phyloP scores from a whole-genome alignment of 805 yeast genomes.

The Candida xiaguanensis region DNA sequence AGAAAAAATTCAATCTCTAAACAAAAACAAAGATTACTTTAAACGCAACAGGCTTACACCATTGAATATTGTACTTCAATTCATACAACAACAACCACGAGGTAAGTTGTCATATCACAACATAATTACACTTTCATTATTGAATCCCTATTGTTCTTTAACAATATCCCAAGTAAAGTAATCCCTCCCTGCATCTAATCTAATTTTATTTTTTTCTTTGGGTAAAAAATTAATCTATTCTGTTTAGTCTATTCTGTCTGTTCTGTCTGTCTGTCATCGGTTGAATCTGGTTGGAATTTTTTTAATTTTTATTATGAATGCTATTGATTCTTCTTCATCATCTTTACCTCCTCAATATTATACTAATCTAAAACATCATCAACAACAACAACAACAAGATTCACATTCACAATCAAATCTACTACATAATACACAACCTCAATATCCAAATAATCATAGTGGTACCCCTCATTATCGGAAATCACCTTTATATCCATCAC shows the following conservation, averaged over 20 bases:
- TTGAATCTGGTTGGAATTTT: too few species aligned
- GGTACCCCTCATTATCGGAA: conserved; percentile 4
- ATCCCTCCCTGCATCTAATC: too few species aligned
- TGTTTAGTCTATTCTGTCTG: too few species aligned
- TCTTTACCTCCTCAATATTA: conserved; percentile 7
- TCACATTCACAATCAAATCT: neutral
- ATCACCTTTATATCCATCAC: conserved; percentile 8
- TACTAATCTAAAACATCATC: neutral
- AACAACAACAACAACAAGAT: neutral
- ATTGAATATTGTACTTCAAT: too few species aligned
- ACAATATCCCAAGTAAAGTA: too few species aligned
- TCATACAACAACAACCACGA: too few species aligned
- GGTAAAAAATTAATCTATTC: too few species aligned
- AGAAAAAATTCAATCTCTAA: neutral
- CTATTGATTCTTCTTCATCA: conserved; percentile 7
- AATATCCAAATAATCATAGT: conserved; percentile 1
- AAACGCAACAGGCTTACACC: neutral
- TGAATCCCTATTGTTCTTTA: too few species aligned
- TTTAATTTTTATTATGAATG: conserved; percentile 5
- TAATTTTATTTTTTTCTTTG: too few species aligned
- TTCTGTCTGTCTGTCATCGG: too few species aligned
- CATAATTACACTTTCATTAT: too few species aligned
- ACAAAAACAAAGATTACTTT: neutral
- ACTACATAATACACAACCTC: conserved; percentile 8
- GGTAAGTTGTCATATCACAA: too few species aligned